Evolutionary conservation across 345 rosid species (phyloP).

Genomic region (Populus tremula): DNA sequence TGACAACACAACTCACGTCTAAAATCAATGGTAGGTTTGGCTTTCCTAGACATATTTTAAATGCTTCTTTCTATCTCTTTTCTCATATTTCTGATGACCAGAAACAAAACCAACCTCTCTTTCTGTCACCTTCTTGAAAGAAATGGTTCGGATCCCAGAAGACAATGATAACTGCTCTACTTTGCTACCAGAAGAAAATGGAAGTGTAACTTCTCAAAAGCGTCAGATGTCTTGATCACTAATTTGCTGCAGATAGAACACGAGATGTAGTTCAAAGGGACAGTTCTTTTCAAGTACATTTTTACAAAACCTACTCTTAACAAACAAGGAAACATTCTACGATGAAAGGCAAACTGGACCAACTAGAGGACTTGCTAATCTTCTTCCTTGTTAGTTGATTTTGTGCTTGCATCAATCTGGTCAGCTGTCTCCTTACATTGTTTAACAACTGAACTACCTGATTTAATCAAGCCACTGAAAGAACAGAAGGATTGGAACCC

Average conservation of each 20-base stretch:
- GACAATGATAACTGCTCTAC: no score
- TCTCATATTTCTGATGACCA: no score
- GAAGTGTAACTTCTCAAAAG: background rate
- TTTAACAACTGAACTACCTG: background rate
- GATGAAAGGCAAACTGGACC: background rate
- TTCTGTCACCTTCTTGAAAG: no score
- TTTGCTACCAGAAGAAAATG: no score
- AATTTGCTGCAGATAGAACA: conserved; percentile 11
- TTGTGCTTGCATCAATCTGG: background rate
- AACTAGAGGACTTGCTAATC: conserved; percentile 7
- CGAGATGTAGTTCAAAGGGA: conserved; percentile 13
- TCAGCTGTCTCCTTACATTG: background rate
- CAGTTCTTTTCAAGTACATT: background rate
- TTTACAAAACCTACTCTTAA: conserved; percentile 24
- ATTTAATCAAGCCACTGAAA: conserved; percentile 42
- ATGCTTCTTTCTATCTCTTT: no score
- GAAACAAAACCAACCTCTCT: no score
- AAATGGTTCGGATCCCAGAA: no score
- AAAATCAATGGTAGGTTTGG: background rate
- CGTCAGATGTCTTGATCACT: conserved; percentile 9
- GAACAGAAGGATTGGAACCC: conserved; percentile 35
- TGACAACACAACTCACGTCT: background rate
- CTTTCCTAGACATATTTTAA: no score
- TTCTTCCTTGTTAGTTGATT: conserved; percentile 23
- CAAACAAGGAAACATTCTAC: conserved; percentile 14